phyloP scores from a whole-genome alignment of 139 green algal genomes.

The Chlamydomonas schloesseri region DNA sequence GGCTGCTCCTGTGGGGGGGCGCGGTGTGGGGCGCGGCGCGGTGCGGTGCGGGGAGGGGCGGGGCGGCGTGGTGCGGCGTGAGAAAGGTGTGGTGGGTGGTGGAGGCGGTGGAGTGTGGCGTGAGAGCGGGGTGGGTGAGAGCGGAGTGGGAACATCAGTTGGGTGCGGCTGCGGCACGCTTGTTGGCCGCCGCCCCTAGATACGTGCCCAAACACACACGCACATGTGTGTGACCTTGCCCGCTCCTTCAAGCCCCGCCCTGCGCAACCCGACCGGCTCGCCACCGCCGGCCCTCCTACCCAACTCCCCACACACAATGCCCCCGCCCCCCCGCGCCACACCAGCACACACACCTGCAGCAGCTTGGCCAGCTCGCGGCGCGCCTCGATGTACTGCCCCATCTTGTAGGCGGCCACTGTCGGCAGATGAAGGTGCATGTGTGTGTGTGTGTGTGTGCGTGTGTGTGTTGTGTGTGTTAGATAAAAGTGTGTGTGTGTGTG shows the following conservation, averaged over 20 bases:
- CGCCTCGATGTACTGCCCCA: constrained; percentile 37
- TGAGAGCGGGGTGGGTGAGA: too few relatives aligned
- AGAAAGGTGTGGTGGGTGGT: background rate
- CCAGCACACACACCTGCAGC: constrained; percentile 6
- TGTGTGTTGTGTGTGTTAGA: too few relatives aligned
- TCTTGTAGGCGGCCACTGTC: constrained; percentile 35
- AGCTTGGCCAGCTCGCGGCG: constrained; percentile 24
- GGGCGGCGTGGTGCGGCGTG: background rate
- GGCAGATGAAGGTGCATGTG: background rate
- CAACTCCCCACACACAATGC: background rate
- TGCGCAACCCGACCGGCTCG: too few relatives aligned
- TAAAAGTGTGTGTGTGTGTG: too few relatives aligned
- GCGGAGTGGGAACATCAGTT: too few relatives aligned
- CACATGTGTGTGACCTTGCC: too few relatives aligned
- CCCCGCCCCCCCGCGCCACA: background rate
- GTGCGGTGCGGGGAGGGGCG: background rate
- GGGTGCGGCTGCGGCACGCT: background rate
- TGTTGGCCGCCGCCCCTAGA: too few relatives aligned
- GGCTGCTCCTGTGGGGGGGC: constrained; percentile 4
- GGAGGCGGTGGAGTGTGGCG: too few relatives aligned
- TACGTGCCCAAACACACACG: too few relatives aligned
- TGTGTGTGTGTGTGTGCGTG: too few relatives aligned
- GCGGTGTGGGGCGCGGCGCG: background rate
- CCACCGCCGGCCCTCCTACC: too few relatives aligned
- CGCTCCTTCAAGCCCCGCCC: too few relatives aligned